phyloP scores from a whole-genome alignment of 176 grass and related monocot genomes.

The Pontederia crassipes region DNA sequence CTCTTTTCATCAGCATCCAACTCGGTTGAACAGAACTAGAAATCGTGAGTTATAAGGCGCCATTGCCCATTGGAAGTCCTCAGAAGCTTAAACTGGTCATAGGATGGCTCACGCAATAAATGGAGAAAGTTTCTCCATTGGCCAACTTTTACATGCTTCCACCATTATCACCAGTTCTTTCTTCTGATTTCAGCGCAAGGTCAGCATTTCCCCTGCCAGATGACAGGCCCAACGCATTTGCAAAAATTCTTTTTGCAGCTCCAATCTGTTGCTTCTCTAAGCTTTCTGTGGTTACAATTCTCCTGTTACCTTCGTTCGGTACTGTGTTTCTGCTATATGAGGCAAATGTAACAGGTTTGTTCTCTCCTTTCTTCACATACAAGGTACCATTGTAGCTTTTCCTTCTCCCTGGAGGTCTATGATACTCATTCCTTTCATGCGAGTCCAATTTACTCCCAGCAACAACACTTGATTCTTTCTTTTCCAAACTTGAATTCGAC shows the following conservation, averaged over 20 bases:
- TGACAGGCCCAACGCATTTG: constrained; percentile 48
- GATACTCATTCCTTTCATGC: not conserved
- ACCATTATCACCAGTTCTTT: constrained; percentile 1
- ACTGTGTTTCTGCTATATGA: not conserved
- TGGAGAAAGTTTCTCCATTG: too few relatives aligned
- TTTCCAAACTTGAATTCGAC: not conserved
- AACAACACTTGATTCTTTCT: constrained; percentile 1
- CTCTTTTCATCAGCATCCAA: too few relatives aligned
- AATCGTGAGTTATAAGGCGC: too few relatives aligned
- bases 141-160: not conserved
- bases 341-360: not conserved
- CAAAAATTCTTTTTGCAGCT: constrained; percentile 90
- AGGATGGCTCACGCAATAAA: too few relatives aligned
- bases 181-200: constrained; percentile 20
- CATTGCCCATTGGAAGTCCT: too few relatives aligned
- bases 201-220: constrained; percentile 24
- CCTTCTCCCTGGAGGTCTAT: constrained; percentile 9
- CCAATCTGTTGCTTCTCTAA: constrained; percentile 74
- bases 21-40: too few relatives aligned
- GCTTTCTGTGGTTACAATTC: constrained; percentile 26
- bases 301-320: constrained; percentile 3
- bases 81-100: too few relatives aligned
- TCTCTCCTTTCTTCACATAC: not conserved
- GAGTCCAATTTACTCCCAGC: constrained; percentile 8
- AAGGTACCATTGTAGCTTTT: not conserved